A percentile compares a stretch with the other conserved stretches of the same genome.
Conservation (phyloP, 2,329 filamentous ascomycete species). For the Simplicillium aogashimaense region DNA sequence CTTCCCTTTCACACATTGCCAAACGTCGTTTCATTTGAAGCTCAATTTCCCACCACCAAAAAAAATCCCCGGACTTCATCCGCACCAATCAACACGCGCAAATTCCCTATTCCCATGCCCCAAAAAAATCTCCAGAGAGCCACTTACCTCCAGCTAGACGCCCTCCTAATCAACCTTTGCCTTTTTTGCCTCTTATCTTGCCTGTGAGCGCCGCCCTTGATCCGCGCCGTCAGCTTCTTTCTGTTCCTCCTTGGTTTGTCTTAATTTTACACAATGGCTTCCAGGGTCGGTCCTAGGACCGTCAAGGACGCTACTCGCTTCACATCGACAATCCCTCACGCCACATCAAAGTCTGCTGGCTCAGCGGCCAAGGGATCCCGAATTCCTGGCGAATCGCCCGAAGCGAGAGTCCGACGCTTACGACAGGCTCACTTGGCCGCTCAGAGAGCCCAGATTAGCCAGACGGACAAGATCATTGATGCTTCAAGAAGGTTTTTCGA, state of each 20-base stretch:
- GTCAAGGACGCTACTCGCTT: slow-evolving; percentile 72
- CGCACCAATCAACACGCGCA: slow-evolving; percentile 6
- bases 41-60: no score
- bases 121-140: slow-evolving; percentile 7
- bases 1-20: no score
- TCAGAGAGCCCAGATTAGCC: slow-evolving; percentile 46
- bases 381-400: slow-evolving; percentile 48
- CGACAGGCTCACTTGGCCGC: slow-evolving; percentile 59
- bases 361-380: slow-evolving; percentile 21
- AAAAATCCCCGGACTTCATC: no score
- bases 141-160: background rate
- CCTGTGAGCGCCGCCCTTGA: background rate
- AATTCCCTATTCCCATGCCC: slow-evolving; percentile 5
- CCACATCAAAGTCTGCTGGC: slow-evolving; percentile 47
- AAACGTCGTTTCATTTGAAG: no score
- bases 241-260: background rate
- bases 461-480: slow-evolving; percentile 39
- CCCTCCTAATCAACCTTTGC: background rate
- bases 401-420: slow-evolving; percentile 59
- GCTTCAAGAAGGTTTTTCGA: slow-evolving; percentile 41
- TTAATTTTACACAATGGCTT: slow-evolving; percentile 21
- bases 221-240: background rate
- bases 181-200: background rate
- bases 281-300: slow-evolving; percentile 48
- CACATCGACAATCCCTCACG: slow-evolving; percentile 46